Percentiles rank a stretch among this genome's conserved stretches.
phyloP scores from a whole-genome alignment of 192 early-diverging fungal species.

The Pilaira anomala region DNA sequence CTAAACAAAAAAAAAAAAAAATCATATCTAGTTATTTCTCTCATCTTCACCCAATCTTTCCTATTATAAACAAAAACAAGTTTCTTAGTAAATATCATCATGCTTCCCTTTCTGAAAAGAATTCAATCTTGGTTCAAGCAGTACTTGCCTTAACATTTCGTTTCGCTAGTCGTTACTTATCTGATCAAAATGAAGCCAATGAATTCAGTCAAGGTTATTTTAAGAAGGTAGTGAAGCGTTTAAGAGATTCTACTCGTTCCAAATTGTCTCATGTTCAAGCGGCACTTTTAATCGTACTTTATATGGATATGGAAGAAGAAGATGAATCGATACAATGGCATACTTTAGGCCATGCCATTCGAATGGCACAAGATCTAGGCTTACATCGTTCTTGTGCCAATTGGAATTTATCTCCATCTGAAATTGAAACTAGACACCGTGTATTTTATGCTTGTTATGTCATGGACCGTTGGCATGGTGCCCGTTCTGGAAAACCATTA shows the following conservation, averaged over 20 bases:
- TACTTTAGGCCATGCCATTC: conserved; percentile 41
- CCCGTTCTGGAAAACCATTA: conserved; percentile 47
- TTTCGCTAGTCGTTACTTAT: conserved; percentile 4
- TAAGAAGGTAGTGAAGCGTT: conserved; percentile 23
- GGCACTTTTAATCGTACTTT: conserved; percentile 21
- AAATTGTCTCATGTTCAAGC: conserved; percentile 28
- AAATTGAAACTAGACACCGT: conserved; percentile 47
- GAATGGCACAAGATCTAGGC: conserved; percentile 60
- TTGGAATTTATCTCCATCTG: conserved; percentile 47
- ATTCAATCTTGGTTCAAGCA: not conserved
- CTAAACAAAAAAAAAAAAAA: not conserved
- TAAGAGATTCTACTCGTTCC: conserved; percentile 15
- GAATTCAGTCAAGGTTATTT: conserved; percentile 6
- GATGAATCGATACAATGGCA: conserved; percentile 36
- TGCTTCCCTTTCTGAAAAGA: not conserved
- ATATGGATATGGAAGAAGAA: conserved; percentile 26
- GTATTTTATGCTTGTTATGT: conserved; percentile 31
- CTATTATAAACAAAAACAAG: conserved; percentile 27
- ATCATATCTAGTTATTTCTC: conserved; percentile 27
- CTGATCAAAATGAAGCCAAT: not conserved
- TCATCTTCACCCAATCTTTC: conserved; percentile 24
- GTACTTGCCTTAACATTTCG: conserved; percentile 25
- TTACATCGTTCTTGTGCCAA: conserved; percentile 50
- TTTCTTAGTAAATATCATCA: conserved; percentile 22
- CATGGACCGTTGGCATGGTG: conserved; percentile 37